These are phyloP conservation scores for Tilletia indica DNA, from an alignment of 1,284 basidiomycete genomes.

Conservation along the genomic window DNA sequence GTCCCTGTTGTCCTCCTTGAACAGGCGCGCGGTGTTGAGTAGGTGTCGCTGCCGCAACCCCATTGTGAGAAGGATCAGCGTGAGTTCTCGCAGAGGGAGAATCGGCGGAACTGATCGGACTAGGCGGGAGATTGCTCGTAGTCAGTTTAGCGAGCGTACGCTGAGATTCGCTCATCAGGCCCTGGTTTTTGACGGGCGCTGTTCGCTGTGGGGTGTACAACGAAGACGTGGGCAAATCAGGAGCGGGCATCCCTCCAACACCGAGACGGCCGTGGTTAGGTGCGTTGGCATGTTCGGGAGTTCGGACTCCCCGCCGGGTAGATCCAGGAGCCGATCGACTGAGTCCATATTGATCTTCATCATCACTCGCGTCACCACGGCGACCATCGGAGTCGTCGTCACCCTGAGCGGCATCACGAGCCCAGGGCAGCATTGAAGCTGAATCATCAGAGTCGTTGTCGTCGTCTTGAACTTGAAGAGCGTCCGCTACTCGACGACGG, in stretches of 20 bases:
- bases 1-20: too few species aligned
- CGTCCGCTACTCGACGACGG: constrained; percentile 1
- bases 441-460: constrained; percentile 48
- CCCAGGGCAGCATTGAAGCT: constrained; percentile 46
- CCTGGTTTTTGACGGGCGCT: background rate
- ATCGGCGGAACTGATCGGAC: constrained; percentile 44
- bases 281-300: constrained; percentile 6
- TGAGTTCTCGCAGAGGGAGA: constrained; percentile 30
- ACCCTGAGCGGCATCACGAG: constrained; percentile 23
- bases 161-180: background rate
- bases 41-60: background rate
- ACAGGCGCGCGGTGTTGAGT: background rate
- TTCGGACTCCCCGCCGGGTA: constrained; percentile 1
- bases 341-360: constrained; percentile 17
- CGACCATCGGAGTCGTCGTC: constrained; percentile 5
- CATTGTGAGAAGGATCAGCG: background rate
- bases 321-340: constrained; percentile 6
- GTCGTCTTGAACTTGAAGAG: constrained; percentile 22
- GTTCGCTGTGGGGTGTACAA: background rate
- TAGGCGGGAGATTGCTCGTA: constrained; percentile 31
- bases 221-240: too few species aligned
- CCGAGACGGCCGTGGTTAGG: background rate
- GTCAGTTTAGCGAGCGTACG: constrained; percentile 8
- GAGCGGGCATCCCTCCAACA: too few species aligned
- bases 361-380: background rate